These are phyloP conservation scores for Plectosphaerella plurivora DNA, from an alignment of 2,329 filamentous ascomycete species.

Conservation along the genomic window DNA sequence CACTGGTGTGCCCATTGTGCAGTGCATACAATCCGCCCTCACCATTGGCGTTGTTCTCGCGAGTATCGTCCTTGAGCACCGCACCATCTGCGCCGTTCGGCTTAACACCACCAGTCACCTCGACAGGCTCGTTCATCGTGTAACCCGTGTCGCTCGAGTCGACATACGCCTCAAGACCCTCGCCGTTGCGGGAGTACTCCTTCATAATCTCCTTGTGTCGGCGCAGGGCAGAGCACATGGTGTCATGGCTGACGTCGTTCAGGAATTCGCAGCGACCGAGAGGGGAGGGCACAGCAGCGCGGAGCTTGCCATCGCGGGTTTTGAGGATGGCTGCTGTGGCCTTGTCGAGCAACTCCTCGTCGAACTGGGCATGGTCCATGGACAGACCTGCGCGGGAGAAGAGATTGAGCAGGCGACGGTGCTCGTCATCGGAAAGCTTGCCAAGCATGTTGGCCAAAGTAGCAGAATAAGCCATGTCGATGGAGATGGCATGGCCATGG, in stretches of 20 bases:
- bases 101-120: neutral
- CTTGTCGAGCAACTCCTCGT: conserved; percentile 60
- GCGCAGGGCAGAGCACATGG: conserved; percentile 56
- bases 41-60: no score
- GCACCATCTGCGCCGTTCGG: no score
- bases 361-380: conserved; percentile 66
- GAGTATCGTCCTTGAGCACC: no score
- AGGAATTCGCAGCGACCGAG: conserved; percentile 64
- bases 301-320: conserved; percentile 64
- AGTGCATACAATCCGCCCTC: no score
- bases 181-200: conserved; percentile 58
- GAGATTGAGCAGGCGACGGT: conserved; percentile 57
- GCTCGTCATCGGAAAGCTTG: conserved; percentile 55
- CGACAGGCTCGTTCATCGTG: conserved; percentile 13
- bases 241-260: conserved; percentile 59
- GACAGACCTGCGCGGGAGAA: conserved; percentile 68
- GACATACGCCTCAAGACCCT: conserved; percentile 64
- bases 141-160: conserved; percentile 66
- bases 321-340: conserved; percentile 66
- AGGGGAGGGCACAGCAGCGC: conserved; percentile 64
- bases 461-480: conserved; percentile 72
- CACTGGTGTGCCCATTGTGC: no score
- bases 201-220: conserved; percentile 62
- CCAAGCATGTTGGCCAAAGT: conserved; percentile 62
- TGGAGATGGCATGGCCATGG: conserved; percentile 70